Evolutionary conservation across 192 early-diverging fungal species (phyloP), one percentile per base, ranked within the genome.

Genomic region (Coemansia sp.): DNA sequence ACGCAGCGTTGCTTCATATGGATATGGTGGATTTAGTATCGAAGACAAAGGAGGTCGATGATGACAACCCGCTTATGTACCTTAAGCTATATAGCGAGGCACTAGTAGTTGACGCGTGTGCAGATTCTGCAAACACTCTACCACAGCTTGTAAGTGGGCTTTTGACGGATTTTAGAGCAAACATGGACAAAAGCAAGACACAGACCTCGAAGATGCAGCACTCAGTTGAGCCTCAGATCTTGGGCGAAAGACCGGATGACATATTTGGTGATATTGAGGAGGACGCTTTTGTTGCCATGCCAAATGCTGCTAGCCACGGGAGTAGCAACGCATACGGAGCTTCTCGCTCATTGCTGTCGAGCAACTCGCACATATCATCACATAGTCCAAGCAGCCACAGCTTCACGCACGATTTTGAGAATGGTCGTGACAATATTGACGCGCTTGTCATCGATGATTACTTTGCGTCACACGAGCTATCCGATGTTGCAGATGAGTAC

Each of bases 191-290:
- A 21, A 14, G 30, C 10, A 64, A 70, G 21, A 39, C 51, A 27
- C 21, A 25, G 1, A 31, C 11, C 8, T 21, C 33, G 3, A 61
- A 56, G 5, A 59, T 25, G 56, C n/a, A 23, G 58, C 62, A 56
- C 17, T 19, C 22, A 1, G 51, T 25, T 19, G 69, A 58, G 11
- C 74, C 75, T 17, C 80, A 70, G 10, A 64, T 75, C 33, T 50
- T 81, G 17, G 79, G 67, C 31, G 63, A 81, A 58, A 30, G 54
- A 21, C 59, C 74, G 4, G 67, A 60, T 39, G 66, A 78, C 31
- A 70, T 82, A 24, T 82, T 82, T 65, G 80, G 68, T 57, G 80
- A 82, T 30, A 65, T 82, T 20, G 80, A 77, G 11, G 75, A 82
- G 14, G 72, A 82, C 30, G 61, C 80, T 4, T 82, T 82, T 74